Percentiles rank a stretch among this genome's conserved stretches.
Conservation (phyloP, 495 filamentous ascomycete species). For the Melanomma pulvis-pyrius region DNA sequence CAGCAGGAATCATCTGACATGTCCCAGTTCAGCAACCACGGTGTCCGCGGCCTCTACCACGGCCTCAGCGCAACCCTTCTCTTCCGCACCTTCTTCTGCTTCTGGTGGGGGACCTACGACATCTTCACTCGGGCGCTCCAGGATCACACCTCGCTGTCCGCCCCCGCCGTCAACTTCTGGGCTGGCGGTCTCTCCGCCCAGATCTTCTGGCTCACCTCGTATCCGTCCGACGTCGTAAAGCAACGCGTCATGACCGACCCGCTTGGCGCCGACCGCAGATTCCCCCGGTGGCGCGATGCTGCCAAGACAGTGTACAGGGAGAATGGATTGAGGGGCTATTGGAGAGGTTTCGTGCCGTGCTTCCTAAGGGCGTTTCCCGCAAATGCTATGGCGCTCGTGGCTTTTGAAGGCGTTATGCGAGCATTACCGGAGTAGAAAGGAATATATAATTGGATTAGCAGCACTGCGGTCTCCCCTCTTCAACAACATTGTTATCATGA, state of each 20-base stretch:
- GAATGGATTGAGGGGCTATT: constrained; percentile 76
- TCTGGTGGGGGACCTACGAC: constrained; percentile 95
- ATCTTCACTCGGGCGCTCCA: constrained; percentile 70
- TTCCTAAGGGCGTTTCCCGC: constrained; percentile 94
- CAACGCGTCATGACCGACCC: constrained; percentile 96
- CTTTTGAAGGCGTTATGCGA: constrained; percentile 92
- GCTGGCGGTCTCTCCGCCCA: constrained; percentile 90
- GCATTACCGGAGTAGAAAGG: constrained; percentile 48
- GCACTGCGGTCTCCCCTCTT: too few species aligned
- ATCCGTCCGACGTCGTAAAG: constrained; percentile 94
- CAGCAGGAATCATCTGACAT: neutral
- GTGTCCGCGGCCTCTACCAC: constrained; percentile 78
- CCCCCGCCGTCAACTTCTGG: constrained; percentile 92
- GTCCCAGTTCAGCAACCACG: constrained; percentile 59
- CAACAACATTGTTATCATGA: too few species aligned
- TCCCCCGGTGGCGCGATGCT: constrained; percentile 78
- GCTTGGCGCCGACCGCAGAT: constrained; percentile 71
- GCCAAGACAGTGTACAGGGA: constrained; percentile 75
- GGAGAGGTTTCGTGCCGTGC: constrained; percentile 91
- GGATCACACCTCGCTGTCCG: constrained; percentile 68
- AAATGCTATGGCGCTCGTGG: constrained; percentile 90
- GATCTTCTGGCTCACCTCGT: constrained; percentile 89
- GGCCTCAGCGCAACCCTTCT: constrained; percentile 82
- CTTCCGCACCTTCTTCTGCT: constrained; percentile 93
- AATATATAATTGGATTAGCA: too few species aligned